Evolutionary conservation across 2,329 filamentous ascomycete genomes (phyloP), one percentile per base, ranked within the genome.

Genomic region (Calonectria pauciramosa): DNA sequence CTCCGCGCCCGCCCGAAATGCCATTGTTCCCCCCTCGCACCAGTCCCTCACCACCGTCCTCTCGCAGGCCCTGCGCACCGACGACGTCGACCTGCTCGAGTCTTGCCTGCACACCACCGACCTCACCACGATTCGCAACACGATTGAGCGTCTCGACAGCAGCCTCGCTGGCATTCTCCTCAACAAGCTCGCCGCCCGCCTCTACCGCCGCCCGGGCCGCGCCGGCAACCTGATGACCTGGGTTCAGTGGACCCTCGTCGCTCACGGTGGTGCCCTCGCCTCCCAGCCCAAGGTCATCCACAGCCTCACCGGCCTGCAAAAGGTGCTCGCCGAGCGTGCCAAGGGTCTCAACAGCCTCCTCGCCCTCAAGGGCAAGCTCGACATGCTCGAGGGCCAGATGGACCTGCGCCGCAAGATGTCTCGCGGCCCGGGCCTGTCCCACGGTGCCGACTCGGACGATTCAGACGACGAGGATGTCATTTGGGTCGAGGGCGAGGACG

Each of bases 191-290:
- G 95, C 97, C 11, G 94, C 97, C 79, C 91, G 96, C 73, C 91
- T 99, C 83, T 94, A 98, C 85, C 92, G 94, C 78, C 92, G 95
- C 56, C 97, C 97, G 1, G 97, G 96, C 4, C 92, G 97, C 70
- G 96, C 97, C 18, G 96, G 96, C 67, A 95, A 93, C 82, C 91
- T 99, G 38, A 96, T 98, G 90, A 92, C 94, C 20, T 99, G 97
- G 96, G 94, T 99, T 54, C 96, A 98, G 86, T 98, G 96, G 95
- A 96, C 95, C 1, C 91, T 98, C 70, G 92, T 98, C 41, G 93
- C 95, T 2, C 97, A 99, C 83, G 97, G 97, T 78, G 97, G 96
- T 77, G 96, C 96, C 68, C 89, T 99, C 66, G 95, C 96, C 14
- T 94, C 94, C 38, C 95, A 98, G 84, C 92, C 94, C n/a, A 94